phyloP scores from a whole-genome alignment of 148 eudicot genomes.

The Rhododendron simsii region DNA sequence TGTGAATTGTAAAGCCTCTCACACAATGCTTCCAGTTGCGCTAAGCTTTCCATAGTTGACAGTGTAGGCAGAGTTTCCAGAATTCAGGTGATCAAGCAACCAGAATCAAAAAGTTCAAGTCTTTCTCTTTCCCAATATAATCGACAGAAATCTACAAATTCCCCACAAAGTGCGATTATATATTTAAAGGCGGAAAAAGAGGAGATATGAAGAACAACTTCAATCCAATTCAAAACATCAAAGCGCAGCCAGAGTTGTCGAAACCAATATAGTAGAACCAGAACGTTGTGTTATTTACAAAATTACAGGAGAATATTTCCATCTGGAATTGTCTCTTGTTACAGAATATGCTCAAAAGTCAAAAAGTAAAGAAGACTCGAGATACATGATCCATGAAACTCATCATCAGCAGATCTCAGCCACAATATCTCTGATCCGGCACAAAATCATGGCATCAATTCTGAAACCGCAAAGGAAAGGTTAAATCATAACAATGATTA shows the following conservation, averaged over 20 bases:
- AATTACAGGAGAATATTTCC: constrained; percentile 26
- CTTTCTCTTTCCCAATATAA: constrained; percentile 27
- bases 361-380: constrained; percentile 15
- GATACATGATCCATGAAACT: constrained; percentile 14
- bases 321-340: constrained; percentile 25
- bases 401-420: constrained; percentile 16
- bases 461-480: constrained; percentile 17
- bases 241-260: constrained; percentile 13
- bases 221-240: constrained; percentile 11
- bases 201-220: constrained; percentile 4
- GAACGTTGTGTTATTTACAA: constrained; percentile 20
- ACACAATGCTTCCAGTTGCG: constrained; percentile 84
- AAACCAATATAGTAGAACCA: constrained; percentile 18
- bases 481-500: neutral
- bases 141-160: constrained; percentile 34
- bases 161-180: constrained; percentile 25
- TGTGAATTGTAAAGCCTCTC: constrained; percentile 96
- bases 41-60: constrained; percentile 82
- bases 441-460: constrained; percentile 15
- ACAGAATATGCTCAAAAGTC: constrained; percentile 25
- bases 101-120: constrained; percentile 26
- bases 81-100: constrained; percentile 42
- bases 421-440: constrained; percentile 15
- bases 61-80: constrained; percentile 13
- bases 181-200: constrained; percentile 16